Percentiles rank a stretch among this genome's conserved stretches.
Conservation (phyloP, 805 yeast species). For the Saccharomycopsis selenospora region DNA sequence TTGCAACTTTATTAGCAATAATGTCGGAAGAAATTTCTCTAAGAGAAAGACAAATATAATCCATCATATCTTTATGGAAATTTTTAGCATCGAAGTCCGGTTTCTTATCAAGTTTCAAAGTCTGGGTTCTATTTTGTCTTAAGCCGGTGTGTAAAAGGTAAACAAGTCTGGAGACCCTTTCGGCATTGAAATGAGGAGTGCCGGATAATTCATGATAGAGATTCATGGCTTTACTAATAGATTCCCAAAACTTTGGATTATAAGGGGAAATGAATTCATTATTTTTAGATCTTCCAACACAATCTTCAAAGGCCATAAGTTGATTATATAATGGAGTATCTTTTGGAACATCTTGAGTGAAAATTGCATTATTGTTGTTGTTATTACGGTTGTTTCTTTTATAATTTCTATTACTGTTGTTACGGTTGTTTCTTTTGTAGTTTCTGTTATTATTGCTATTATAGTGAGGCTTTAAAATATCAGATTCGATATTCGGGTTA, state of each 20-base stretch:
- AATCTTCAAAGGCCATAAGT: constrained; percentile 46
- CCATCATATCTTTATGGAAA: constrained; percentile 46
- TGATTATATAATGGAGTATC: constrained; percentile 45
- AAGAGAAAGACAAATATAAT: constrained; percentile 41
- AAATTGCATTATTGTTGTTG: constrained; percentile 22
- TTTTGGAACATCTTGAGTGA: constrained; percentile 21
- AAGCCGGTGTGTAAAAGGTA: constrained; percentile 49
- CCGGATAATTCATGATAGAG: constrained; percentile 41
- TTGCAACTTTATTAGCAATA: constrained; percentile 34
- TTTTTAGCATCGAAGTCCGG: constrained; percentile 56
- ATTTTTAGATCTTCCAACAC: constrained; percentile 30
- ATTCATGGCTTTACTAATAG: constrained; percentile 43
- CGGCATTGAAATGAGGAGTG: constrained; percentile 41
- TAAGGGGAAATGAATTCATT: constrained; percentile 28
- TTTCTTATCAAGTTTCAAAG: constrained; percentile 48
- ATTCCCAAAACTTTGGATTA: constrained; percentile 43
- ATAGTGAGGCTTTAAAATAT: constrained; percentile 13
- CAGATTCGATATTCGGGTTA: constrained; percentile 11
- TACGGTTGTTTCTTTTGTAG: constrained; percentile 17
- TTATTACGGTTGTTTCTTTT: constrained; percentile 24
- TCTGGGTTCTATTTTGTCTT: constrained; percentile 47
- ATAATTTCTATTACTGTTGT: constrained; percentile 25
- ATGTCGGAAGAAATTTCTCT: constrained; percentile 47
- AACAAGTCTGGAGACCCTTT: constrained; percentile 42
- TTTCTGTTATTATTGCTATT: constrained; percentile 19